Percentiles rank a stretch among this genome's conserved stretches.
These are phyloP conservation scores for Solanum chiquidenum DNA, from an alignment of 257 asterid genomes.

Conservation along the genomic window DNA sequence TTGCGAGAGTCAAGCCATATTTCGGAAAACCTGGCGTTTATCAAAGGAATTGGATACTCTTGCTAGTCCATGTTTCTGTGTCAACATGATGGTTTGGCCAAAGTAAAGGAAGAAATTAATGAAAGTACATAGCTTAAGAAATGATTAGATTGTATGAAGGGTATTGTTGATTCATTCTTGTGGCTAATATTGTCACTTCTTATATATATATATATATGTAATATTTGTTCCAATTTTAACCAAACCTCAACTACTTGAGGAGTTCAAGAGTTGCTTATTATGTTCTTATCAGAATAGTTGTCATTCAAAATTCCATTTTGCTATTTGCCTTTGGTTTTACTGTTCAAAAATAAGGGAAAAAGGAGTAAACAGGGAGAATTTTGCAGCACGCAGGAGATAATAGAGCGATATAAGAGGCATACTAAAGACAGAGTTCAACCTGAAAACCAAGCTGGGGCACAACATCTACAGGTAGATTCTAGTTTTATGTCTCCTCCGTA, in stretches of 20 bases:
- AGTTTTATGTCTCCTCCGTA: neutral
- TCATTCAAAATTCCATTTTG: neutral
- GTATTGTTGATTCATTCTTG: neutral
- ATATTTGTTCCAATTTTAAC: neutral
- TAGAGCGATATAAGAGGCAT: constrained; percentile 59
- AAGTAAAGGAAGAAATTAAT: neutral
- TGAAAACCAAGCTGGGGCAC: constrained; percentile 36
- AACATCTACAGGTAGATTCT: constrained; percentile 44
- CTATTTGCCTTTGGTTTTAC: neutral
- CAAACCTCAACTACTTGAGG: neutral
- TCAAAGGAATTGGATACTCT: neutral
- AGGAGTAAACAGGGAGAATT: neutral
- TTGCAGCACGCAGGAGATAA: constrained; percentile 59
- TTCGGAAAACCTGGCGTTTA: neutral
- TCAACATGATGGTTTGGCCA: neutral
- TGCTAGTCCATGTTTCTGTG: neutral
- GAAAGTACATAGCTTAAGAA: neutral
- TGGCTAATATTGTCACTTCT: neutral
- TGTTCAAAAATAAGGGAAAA: neutral
- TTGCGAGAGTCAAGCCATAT: neutral
- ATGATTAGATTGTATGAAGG: neutral
- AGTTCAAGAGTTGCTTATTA: neutral
- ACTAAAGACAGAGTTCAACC: constrained; percentile 38
- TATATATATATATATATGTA: neutral
- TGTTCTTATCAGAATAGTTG: neutral